phyloP scores from a whole-genome alignment of 345 rosid species.

The Populus tremula region DNA sequence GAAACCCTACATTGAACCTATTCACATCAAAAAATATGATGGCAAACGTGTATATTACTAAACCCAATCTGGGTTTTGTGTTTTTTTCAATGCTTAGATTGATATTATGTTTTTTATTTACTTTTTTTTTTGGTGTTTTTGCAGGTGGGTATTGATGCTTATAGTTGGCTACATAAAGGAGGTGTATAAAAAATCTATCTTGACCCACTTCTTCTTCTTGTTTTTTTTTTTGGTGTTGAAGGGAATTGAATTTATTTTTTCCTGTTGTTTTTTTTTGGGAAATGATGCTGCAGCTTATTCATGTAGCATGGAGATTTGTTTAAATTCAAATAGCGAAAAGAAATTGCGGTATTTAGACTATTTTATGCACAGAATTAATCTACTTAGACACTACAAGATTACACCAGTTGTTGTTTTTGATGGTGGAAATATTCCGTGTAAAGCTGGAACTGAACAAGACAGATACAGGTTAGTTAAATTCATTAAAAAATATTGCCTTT shows the following conservation, averaged over 20 bases:
- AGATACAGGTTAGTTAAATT: slow-evolving; percentile 45
- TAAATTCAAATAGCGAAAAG: slow-evolving; percentile 55
- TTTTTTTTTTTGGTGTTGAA: neutral
- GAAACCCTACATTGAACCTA: slow-evolving; percentile 68
- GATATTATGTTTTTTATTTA: neutral
- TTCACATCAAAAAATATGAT: slow-evolving; percentile 76
- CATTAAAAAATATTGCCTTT: neutral
- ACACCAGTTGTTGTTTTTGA: slow-evolving; percentile 82
- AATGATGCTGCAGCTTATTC: slow-evolving; percentile 61
- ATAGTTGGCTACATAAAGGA: slow-evolving; percentile 95
- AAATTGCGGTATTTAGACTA: slow-evolving; percentile 63
- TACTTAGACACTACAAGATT: slow-evolving; percentile 60
- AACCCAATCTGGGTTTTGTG: neutral
- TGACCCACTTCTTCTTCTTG: neutral
- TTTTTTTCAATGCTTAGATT: neutral
- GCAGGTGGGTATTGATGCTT: slow-evolving; percentile 96
- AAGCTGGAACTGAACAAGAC: slow-evolving; percentile 67
- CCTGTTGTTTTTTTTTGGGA: neutral
- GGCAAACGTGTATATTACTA: slow-evolving; percentile 57
- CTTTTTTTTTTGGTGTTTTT: neutral
- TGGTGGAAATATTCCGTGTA: slow-evolving; percentile 77
- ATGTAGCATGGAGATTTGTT: slow-evolving; percentile 92
- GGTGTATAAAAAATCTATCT: slow-evolving; percentile 35
- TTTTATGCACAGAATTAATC: slow-evolving; percentile 76
- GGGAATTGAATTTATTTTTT: neutral